Conservation (phyloP, 441 rosid species). For the Metrosideros polymorpha region DNA sequence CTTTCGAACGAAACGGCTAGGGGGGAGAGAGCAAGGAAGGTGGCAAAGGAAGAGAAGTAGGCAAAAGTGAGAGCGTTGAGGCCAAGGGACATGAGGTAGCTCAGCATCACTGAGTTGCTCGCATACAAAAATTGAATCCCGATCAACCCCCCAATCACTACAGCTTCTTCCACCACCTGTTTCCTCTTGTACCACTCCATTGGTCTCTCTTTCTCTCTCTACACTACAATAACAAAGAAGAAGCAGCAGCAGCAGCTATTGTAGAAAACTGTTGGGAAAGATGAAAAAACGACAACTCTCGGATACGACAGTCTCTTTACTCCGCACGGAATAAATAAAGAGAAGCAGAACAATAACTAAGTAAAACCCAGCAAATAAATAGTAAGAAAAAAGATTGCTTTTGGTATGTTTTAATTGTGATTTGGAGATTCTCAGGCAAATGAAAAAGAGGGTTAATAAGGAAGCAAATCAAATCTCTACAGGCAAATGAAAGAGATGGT, state of each 20-base stretch:
- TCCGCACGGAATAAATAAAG: background rate
- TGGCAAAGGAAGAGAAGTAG: conserved; percentile 56
- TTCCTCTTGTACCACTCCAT: conserved; percentile 18
- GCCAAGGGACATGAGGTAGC: conserved; percentile 79
- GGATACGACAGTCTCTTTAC: too few species aligned
- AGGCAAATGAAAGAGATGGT: too few species aligned
- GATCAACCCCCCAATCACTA: conserved; percentile 51
- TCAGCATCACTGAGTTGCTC: conserved; percentile 46
- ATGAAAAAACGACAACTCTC: background rate
- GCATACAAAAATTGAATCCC: conserved; percentile 60
- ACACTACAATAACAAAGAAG: background rate
- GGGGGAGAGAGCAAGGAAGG: conserved; percentile 66
- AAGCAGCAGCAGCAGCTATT: background rate
- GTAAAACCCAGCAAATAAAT: background rate
- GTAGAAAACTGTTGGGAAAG: background rate
- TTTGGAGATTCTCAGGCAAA: background rate
- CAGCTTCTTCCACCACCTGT: conserved; percentile 40
- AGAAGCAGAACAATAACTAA: background rate
- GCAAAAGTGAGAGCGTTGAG: conserved; percentile 56
- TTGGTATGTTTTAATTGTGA: background rate
- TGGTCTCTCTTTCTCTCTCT: background rate
- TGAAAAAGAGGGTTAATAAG: background rate
- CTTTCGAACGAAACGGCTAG: conserved; percentile 70
- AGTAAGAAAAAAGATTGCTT: background rate
- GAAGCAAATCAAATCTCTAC: too few species aligned